Evolutionary conservation across 768 basidiomycete species (phyloP).

Genomic region (Amanita pallidorosea): DNA sequence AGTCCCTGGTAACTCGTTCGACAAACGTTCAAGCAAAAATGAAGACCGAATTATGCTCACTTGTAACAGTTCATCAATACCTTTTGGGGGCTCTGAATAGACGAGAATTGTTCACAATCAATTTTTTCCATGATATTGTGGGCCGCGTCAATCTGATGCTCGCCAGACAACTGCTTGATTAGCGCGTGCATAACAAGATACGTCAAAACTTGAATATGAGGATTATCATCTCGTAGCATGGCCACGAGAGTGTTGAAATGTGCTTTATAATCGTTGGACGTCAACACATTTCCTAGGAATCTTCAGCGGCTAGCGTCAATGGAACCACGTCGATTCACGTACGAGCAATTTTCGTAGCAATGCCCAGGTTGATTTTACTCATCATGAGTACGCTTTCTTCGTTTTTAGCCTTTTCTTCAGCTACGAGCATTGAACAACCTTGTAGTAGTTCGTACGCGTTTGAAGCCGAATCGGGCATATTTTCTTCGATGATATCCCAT

Average conservation of each 20-base stretch:
- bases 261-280: slow-evolving; percentile 30
- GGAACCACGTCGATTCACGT: slow-evolving; percentile 8
- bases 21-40: neutral
- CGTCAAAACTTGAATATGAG: slow-evolving; percentile 45
- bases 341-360: slow-evolving; percentile 64
- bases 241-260: slow-evolving; percentile 39
- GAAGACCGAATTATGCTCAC: slow-evolving; percentile 14
- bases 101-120: slow-evolving; percentile 32
- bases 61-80: slow-evolving; percentile 19
- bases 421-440: slow-evolving; percentile 42
- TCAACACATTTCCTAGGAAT: slow-evolving; percentile 52
- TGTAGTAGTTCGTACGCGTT: slow-evolving; percentile 33
- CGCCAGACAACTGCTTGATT: slow-evolving; percentile 42
- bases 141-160: slow-evolving; percentile 47
- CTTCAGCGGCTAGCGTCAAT: neutral
- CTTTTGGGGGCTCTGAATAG: slow-evolving; percentile 27
- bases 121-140: slow-evolving; percentile 35
- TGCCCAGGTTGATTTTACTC: slow-evolving; percentile 37
- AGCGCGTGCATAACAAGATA: slow-evolving; percentile 57
- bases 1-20: slow-evolving; percentile 26
- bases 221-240: slow-evolving; percentile 37
- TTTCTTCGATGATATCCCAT: slow-evolving; percentile 58
- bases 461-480: slow-evolving; percentile 7
- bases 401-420: slow-evolving; percentile 20
- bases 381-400: slow-evolving; percentile 25